phyloP scores from a whole-genome alignment of 495 filamentous ascomycete genomes.

The Penicillium steckii region DNA sequence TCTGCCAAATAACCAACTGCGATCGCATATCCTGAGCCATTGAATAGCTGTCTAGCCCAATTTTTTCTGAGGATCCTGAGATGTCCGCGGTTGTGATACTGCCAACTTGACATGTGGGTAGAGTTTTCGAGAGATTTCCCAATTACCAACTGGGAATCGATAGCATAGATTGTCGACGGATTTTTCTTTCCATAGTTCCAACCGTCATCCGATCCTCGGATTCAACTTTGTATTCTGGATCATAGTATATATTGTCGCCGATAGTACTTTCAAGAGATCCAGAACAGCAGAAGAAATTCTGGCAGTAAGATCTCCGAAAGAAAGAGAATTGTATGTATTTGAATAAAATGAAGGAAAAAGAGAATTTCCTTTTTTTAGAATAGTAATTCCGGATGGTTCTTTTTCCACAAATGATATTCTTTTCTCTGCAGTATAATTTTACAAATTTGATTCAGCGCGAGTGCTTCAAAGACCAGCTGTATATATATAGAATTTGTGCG shows the following conservation, averaged over 20 bases:
- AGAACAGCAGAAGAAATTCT: slow-evolving; percentile 16
- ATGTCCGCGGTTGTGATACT: too few species aligned
- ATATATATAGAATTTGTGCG: slow-evolving; percentile 17
- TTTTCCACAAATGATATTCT: not conserved
- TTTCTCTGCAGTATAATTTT: slow-evolving; percentile 14
- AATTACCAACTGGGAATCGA: too few species aligned
- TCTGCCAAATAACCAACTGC: too few species aligned
- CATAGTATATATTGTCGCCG: slow-evolving; percentile 16
- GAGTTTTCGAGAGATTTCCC: too few species aligned
- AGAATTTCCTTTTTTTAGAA: not conserved
- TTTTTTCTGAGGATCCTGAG: too few species aligned
- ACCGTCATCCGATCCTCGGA: slow-evolving; percentile 17
- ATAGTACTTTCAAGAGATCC: slow-evolving; percentile 23
- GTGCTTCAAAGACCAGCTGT: slow-evolving; percentile 18
- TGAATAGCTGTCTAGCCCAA: too few species aligned
- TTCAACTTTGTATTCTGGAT: slow-evolving; percentile 22
- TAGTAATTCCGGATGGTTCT: not conserved
- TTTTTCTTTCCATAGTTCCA: too few species aligned
- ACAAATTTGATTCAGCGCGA: slow-evolving; percentile 15
- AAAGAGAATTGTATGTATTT: slow-evolving; percentile 20
- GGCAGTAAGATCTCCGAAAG: slow-evolving; percentile 7
- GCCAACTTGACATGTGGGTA: too few species aligned
- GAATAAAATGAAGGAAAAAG: not conserved
- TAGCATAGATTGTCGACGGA: too few species aligned
- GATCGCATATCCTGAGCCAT: too few species aligned